Percentiles rank a stretch among this genome's conserved stretches.
Evolutionary conservation across 148 eudicot species (phyloP).

Genomic region (Amaranthus palmeri): DNA sequence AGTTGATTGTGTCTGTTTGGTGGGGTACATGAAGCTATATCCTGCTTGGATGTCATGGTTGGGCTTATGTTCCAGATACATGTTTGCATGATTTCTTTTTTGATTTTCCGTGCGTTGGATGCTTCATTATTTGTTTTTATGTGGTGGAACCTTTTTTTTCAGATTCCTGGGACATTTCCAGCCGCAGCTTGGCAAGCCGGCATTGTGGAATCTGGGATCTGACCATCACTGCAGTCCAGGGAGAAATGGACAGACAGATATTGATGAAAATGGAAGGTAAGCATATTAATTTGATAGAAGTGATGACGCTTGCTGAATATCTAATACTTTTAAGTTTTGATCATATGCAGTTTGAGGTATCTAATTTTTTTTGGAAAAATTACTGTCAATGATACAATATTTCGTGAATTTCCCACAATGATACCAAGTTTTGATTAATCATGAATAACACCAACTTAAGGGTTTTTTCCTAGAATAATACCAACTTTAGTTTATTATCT

Average conservation of each 20-base stretch:
- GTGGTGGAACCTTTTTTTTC: slow-evolving; percentile 19
- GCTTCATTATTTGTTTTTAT: slow-evolving; percentile 1
- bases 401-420: no score
- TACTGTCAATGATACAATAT: no score
- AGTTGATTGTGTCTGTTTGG: neutral
- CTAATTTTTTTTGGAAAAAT: neutral
- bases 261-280: slow-evolving; percentile 55
- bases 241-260: slow-evolving; percentile 35
- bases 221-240: slow-evolving; percentile 44
- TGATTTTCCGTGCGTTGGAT: neutral
- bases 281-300: slow-evolving; percentile 2
- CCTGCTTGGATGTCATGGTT: neutral
- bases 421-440: no score
- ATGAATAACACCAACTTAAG: no score
- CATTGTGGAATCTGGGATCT: slow-evolving; percentile 60
- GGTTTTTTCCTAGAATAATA: no score
- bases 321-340: neutral
- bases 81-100: neutral
- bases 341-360: neutral
- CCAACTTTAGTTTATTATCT: no score
- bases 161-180: slow-evolving; percentile 87
- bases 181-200: slow-evolving; percentile 64
- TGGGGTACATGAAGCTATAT: neutral
- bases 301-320: neutral
- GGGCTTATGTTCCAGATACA: neutral